Conservation (phyloP, 257 asterid genomes). For the Solanum raphanifolium region DNA sequence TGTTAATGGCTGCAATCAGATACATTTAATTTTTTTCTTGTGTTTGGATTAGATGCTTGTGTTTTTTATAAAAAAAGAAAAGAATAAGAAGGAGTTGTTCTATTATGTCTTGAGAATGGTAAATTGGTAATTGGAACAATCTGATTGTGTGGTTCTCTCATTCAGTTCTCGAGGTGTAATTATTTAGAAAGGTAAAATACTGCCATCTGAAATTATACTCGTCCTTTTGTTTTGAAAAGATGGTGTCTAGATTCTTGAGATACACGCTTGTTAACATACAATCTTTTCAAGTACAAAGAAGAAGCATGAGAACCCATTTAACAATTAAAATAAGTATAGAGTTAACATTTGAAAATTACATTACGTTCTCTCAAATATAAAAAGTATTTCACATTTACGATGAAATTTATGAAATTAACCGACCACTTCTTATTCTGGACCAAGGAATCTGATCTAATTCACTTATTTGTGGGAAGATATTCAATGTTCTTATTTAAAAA, state of each 20-base stretch:
- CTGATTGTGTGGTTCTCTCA: not conserved
- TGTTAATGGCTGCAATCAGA: not conserved
- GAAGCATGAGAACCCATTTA: not conserved
- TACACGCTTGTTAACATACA: not conserved
- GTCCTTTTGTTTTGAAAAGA: not conserved
- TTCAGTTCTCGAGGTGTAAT: not conserved
- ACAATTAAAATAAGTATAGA: not conserved
- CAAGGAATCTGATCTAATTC: not conserved
- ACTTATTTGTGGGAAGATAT: not conserved
- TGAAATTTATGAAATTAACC: not conserved
- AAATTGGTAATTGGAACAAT: not conserved
- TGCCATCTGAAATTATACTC: not conserved
- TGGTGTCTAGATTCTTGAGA: not conserved
- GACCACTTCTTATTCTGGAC: not conserved
- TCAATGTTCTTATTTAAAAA: not conserved
- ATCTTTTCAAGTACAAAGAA: not conserved
- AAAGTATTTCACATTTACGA: not conserved
- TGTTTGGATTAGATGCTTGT: not conserved
- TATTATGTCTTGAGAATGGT: not conserved
- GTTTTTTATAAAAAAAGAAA: not conserved
- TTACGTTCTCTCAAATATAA: not conserved
- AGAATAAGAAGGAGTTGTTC: not conserved
- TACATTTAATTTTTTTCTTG: not conserved
- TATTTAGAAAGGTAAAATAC: not conserved
- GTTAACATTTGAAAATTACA: not conserved